Conservation (phyloP, 2,329 filamentous ascomycete genomes). For the Ambrosiella cleistominuta region DNA sequence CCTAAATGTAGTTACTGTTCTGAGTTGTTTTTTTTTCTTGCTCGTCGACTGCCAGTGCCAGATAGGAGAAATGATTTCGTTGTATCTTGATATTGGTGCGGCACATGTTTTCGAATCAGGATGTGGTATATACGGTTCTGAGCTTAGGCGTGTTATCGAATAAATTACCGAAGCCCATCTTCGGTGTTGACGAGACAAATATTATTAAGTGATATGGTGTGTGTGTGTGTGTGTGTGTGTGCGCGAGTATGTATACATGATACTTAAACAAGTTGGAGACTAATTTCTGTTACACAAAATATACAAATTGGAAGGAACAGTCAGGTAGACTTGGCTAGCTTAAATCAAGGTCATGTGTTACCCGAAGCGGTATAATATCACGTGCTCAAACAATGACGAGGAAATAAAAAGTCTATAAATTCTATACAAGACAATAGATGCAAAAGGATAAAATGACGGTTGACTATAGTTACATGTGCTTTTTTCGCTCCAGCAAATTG, state of each 20-base stretch:
- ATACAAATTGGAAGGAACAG: too few relatives aligned
- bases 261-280: too few relatives aligned
- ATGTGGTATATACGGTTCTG: background rate
- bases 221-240: background rate
- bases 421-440: background rate
- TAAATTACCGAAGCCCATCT: background rate
- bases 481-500: slow-evolving; percentile 17
- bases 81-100: background rate
- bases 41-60: too few relatives aligned
- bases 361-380: too few relatives aligned
- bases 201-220: background rate
- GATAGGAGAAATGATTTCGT: too few relatives aligned
- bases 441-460: background rate
- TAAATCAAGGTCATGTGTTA: too few relatives aligned
- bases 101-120: background rate
- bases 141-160: background rate
- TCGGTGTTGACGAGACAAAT: background rate
- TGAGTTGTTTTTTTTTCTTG: too few relatives aligned
- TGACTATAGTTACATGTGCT: background rate
- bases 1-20: too few relatives aligned
- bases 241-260: background rate
- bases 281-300: too few relatives aligned
- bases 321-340: too few relatives aligned
- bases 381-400: background rate
- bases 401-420: background rate